Base-by-base conservation (phyloP, 1,139 yeast genomes). In the Taiozyma onychis region DNA sequence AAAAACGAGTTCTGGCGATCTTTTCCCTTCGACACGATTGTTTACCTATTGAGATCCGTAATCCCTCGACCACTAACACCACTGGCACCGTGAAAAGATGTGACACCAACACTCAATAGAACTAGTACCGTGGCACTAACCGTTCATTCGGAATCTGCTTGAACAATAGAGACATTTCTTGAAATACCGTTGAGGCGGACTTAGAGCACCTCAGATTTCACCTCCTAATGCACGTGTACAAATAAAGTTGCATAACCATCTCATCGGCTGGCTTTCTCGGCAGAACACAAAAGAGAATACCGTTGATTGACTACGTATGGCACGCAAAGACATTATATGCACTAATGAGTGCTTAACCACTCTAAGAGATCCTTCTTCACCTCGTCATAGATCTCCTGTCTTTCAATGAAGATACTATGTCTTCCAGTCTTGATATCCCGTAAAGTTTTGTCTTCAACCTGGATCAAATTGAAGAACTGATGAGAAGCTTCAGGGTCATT, bases 401-500 rank as follows among this genome's bases (percentile, higher is more conserved):
- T 64, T 56, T 82, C 88, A 39, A 73, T 56, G 48, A 73, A 69
- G 39, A 79, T 62, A 10, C 75, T 67, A 58, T 81, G 86, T 52
- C 68, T 70, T 8, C 74, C 79, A 0, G 62, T 67, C 37, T 69
- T 64, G 13, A 54, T 42, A 10, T 50, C 18, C 1, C 43, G 26
- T 3, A 55, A 16, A 27, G 48, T 58, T 47, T 67, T 67, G 49
- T 69, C 74, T 22, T 57, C 48, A 13, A 67, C 56, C 30, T 64
- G 57, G 43, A 77, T 66, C 48, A 73, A 57, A 0, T 66, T 61
- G 51, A 71, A 65, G 58, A 84, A 85, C 52, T 69, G 64, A 56
- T 73, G 67, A 8, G 87, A 73, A 3, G 80, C 86, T 16, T 70
- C 70, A 47, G 75, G 70, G 65, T 78, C 81, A 62, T 85, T 85